A percentile compares a stretch with the other conserved stretches of the same genome.
Conservation (phyloP, 2,329 filamentous ascomycete genomes). For the Trichoderma breve region DNA sequence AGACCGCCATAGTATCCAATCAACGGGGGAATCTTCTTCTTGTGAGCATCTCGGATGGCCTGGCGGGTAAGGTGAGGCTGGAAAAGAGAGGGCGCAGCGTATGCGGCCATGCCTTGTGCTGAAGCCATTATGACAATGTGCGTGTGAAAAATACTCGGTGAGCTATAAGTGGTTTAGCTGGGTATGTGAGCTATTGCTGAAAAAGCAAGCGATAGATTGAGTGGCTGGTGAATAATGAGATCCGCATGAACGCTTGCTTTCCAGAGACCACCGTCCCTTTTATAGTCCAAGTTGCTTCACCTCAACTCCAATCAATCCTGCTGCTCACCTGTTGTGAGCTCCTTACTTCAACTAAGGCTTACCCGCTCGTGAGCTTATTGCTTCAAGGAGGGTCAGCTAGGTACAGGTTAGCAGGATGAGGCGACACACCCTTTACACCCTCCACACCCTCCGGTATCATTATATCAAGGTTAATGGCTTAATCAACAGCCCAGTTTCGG, state of each 20-base stretch:
- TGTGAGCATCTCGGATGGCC: slow-evolving; percentile 46
- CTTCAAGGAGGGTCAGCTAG: not conserved
- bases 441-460: not conserved
- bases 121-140: not conserved
- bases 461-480: not conserved
- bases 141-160: not conserved
- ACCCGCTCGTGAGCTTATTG: not conserved
- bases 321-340: not conserved
- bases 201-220: not conserved
- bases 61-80: slow-evolving; percentile 46
- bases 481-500: not conserved
- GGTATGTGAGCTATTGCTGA: not conserved
- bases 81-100: slow-evolving; percentile 41
- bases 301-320: not conserved
- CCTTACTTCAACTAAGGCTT: not conserved
- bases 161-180: not conserved
- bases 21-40: slow-evolving; percentile 45
- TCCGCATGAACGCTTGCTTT: not conserved
- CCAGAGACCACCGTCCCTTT: not conserved
- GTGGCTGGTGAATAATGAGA: not conserved
- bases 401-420: not conserved
- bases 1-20: slow-evolving; percentile 43
- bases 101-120: slow-evolving; percentile 12
- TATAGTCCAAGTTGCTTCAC: not conserved
- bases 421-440: not conserved